Evolutionary conservation across 371 early-diverging fungal species (phyloP), one percentile per base, ranked within the genome.

Genomic region (Lichtheimia ornata): DNA sequence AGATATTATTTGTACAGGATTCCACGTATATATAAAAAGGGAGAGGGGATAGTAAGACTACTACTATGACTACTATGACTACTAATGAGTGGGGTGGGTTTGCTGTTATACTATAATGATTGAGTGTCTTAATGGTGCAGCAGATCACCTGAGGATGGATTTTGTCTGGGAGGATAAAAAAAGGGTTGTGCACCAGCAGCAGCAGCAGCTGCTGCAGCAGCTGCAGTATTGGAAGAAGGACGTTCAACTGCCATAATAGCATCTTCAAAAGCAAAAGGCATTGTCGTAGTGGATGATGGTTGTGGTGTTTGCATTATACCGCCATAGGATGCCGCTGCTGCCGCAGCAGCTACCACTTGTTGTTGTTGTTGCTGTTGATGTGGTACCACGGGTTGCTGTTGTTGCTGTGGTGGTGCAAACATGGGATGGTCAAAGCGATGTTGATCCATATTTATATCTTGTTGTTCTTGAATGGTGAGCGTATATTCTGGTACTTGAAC

Each of bases 311-410:
- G 27, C 18, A 45, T 20, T 20, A 50, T 50, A 18, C 5, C 59
- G 14, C 17, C 27, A 22, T n/a, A 44, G 2, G 47, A 12, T 25
- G 27, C 40, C 5, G 30, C 45, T 4, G 27, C 35, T 18, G 49
- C 28, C 15, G 30, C 53, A 15, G 35, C 42, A 20, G 20, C 43
- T 25, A 14, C 57, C 2, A 17, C 14, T 18, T 44, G 4, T 15
- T 18, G 18, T n/a, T 58, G 58, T 49, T 49, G 50, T 20, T 59
- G 50, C 11, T 52, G 59, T 4, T 28, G 59, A 7, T 51, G 52
- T 59, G 20, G 60, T 30, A 51, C 18, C 30, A n/a, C 35, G 6
- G 49, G 59, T 41, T 54, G 55, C 7, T 17, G 47, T 47, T 17
- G 47, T 22, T 18, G 45, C 13, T n/a, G 18, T 45, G 17, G 44